Conservation (phyloP, 495 filamentous ascomycete genomes). For the Talaromyces trachyspermus region DNA sequence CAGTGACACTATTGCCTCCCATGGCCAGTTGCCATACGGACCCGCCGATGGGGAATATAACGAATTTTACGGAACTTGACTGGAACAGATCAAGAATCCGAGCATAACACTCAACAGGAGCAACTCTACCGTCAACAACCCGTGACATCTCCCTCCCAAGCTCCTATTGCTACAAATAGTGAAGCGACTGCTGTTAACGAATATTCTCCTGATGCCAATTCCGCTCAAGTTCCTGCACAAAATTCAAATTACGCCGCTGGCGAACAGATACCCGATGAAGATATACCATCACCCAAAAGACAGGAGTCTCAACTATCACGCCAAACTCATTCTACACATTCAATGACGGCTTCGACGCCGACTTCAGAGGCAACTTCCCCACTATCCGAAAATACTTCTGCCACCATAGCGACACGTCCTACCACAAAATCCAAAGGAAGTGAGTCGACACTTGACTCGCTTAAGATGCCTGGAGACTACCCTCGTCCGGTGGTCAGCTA, state of each 20-base stretch:
- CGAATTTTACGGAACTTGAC: too few relatives aligned
- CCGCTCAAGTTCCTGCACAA: neutral
- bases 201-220: constrained; percentile 25
- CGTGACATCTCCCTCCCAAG: constrained; percentile 2
- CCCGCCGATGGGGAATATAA: constrained; percentile 10
- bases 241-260: constrained; percentile 3
- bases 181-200: constrained; percentile 14
- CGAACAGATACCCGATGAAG: neutral
- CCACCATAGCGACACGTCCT: constrained; percentile 12
- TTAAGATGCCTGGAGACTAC: constrained; percentile 32
- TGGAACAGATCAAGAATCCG: too few relatives aligned
- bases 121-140: constrained; percentile 21
- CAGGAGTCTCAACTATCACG: constrained; percentile 7
- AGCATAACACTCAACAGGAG: constrained; percentile 23
- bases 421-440: constrained; percentile 22
- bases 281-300: neutral
- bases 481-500: constrained; percentile 17
- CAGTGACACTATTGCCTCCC: too few relatives aligned
- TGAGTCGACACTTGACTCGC: constrained; percentile 22
- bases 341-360: constrained; percentile 5
- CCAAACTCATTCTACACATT: constrained; percentile 8
- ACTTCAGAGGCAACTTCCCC: constrained; percentile 6
- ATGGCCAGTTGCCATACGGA: constrained; percentile 17
- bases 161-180: neutral
- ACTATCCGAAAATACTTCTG: constrained; percentile 4